Evolutionary conservation across 495 filamentous ascomycete genomes (phyloP), one percentile per base, ranked within the genome.

Genomic region (Talaromyces liani): DNA sequence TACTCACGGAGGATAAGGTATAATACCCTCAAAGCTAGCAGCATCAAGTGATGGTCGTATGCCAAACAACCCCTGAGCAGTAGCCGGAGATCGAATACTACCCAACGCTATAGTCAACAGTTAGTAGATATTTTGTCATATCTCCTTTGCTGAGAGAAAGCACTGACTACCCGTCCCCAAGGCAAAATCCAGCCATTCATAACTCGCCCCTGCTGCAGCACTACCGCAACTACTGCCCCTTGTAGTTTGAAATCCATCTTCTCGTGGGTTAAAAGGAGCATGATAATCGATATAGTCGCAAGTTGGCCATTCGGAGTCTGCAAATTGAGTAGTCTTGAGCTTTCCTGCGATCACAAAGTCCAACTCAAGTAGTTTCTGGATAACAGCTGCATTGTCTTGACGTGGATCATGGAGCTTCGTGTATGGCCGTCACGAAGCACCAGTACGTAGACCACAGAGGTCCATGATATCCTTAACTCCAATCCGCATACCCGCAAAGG

Each of bases 151-250:
- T 49, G 16, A 8, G 25, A 27, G 25, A 27, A 8, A 6, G 47
- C 47, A 34, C 65, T 31, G 25, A 69, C 68, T 73, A 45, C 78
- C 79, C 12, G 69, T 69, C 1, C 82, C 82, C 16, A 84, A 65
- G 8, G 75, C 69, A n/a, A 80, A 69, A 65, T 86, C 83, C 12
- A 85, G 67, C 81, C 81, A 86, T 1, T 71, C 70, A 65, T 85
- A 86, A 2, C 72, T 61, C 0, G 74, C 78, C 53, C 80, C 65
- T 1, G 77, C n/a, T 76, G 79, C 78, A 12, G 71, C 82, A 14
- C 74, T 74, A 0, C 81, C 83, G 1, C n/a, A 72, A 2, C 74
- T 79, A 27, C 75, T 79, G 9, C 70, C 73, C 0, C 69, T 70
- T 0, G 81, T 71, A n/a, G 73, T 67, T 60, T 82, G 77, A 62